Percentiles rank a stretch among this genome's conserved stretches.
Conservation (phyloP, 2,329 filamentous ascomycete species). For the Dothideomycetes sp. region DNA sequence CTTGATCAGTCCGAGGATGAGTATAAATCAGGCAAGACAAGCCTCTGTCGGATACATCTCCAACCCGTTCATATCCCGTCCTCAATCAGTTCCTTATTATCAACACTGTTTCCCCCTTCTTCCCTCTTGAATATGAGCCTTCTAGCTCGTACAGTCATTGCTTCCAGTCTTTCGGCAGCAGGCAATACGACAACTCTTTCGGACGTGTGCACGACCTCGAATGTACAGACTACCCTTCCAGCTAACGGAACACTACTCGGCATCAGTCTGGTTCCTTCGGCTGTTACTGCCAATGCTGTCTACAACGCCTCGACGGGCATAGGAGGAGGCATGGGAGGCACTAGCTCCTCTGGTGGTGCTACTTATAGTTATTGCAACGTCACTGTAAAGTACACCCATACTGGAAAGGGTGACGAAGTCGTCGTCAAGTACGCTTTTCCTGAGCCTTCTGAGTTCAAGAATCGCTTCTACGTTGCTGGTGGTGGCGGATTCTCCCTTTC, state of each 20-base stretch:
- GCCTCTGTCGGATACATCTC: too few species aligned
- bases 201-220: constrained; percentile 16
- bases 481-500: constrained; percentile 34
- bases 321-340: background rate
- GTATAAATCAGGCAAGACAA: too few species aligned
- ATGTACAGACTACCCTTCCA: constrained; percentile 14
- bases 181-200: constrained; percentile 12
- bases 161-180: background rate
- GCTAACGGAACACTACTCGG: constrained; percentile 14
- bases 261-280: constrained; percentile 32
- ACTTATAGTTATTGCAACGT: constrained; percentile 20
- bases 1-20: too few species aligned
- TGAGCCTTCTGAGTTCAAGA: constrained; percentile 34
- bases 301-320: constrained; percentile 20
- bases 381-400: constrained; percentile 32
- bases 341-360: constrained; percentile 9
- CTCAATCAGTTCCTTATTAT: too few species aligned
- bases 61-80: too few species aligned
- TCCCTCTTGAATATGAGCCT: constrained; percentile 2
- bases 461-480: constrained; percentile 34
- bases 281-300: constrained; percentile 29
- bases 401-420: constrained; percentile 28
- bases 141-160: constrained; percentile 2
- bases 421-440: constrained; percentile 35
- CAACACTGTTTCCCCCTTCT: too few species aligned